Base-by-base conservation (phyloP, 768 basidiomycete species). In the Imleria badia region DNA sequence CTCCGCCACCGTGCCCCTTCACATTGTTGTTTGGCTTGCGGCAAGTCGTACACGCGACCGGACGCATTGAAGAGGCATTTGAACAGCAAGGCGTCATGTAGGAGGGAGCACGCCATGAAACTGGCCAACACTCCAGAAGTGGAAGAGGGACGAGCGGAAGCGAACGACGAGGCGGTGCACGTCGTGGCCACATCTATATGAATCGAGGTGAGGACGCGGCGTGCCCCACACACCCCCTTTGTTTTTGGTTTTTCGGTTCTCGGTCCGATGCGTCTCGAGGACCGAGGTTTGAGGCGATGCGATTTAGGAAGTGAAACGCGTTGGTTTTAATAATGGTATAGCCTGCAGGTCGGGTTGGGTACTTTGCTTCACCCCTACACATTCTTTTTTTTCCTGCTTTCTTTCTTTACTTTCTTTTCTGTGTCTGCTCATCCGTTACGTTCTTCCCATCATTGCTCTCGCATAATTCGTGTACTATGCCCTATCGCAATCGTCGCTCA, bases 61-160 rank as follows among this genome's bases (percentile, higher is more conserved):
- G 71, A 71, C 58, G 71, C 65, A 8, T 55, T 72, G 54, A 71
- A 72, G 65, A 60, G 69, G 59, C 69, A 71, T 48, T 63, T 71
- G 15, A 69, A 62, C 46, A 58, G 55, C 55, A 69, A 67, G 58
- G 61, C 50, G 1, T 46, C 52, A 29, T 72, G 69, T 56, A 71
- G 64, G 59, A 61, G 22, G 47, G 43, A n/a, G 12, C 69, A 69
- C 31, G 49, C 47, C 35, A 49, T 57, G 19, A 68, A 60, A 44
- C 14, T 53, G 15, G 23, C 51, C 26, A 44, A 43, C n/a, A 19
- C 3, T 17, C 35, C 31, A 50, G 51, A 54, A 51, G 47, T 23
- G 26, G 51, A 54, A 43, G 48, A 59, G 42, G 60, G 8, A 26
- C 36, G 3, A 45, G 30, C 55, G 56, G 59, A 67, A 59, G 60